Percentiles rank a stretch among this genome's conserved stretches.
Evolutionary conservation across 163 green algal species (phyloP).

Genomic region (Scenedesmus sp.): DNA sequence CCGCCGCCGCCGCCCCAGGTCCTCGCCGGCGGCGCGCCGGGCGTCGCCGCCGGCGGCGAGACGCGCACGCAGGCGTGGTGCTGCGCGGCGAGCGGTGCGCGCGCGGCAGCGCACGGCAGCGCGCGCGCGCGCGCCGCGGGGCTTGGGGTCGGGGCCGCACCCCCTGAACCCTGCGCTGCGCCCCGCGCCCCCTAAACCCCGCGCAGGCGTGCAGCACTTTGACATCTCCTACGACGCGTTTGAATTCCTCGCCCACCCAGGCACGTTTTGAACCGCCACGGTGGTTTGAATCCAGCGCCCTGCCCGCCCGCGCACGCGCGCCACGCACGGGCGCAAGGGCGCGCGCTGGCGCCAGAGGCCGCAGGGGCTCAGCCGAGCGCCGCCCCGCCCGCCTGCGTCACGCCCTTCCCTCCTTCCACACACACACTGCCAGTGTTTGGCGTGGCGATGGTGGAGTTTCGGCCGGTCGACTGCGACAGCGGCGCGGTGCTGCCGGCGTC

Average conservation of each 20-base stretch:
- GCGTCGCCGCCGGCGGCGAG: conserved; percentile 52
- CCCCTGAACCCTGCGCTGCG: not conserved
- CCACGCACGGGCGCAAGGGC: too few species aligned
- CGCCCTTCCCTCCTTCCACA: too few species aligned
- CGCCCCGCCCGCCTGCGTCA: too few species aligned
- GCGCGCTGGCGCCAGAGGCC: too few species aligned
- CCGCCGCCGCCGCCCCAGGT: conserved; percentile 34
- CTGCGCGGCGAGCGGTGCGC: conserved; percentile 44
- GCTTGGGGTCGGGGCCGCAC: too few species aligned
- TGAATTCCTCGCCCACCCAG: conserved; percentile 70
- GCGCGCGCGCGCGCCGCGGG: too few species aligned
- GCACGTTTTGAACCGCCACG: too few species aligned
- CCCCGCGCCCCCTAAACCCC: not conserved
- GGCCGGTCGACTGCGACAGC: conserved; percentile 62
- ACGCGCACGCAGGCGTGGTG: conserved; percentile 57
- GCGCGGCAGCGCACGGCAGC: too few species aligned
- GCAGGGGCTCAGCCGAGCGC: too few species aligned
- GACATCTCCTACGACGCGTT: conserved; percentile 63
- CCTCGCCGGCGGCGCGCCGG: conserved; percentile 48
- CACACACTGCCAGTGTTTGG: conserved; percentile 29
- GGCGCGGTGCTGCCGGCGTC: conserved; percentile 27
- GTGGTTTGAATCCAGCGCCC: too few species aligned
- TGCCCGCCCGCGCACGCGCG: too few species aligned
- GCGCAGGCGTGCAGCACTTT: conserved; percentile 42
- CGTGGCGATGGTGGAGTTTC: conserved; percentile 41